A percentile compares a stretch with the other conserved stretches of the same genome.
Evolutionary conservation across 257 asterid species (phyloP).

Genomic region (Craterostigma plantagineum): DNA sequence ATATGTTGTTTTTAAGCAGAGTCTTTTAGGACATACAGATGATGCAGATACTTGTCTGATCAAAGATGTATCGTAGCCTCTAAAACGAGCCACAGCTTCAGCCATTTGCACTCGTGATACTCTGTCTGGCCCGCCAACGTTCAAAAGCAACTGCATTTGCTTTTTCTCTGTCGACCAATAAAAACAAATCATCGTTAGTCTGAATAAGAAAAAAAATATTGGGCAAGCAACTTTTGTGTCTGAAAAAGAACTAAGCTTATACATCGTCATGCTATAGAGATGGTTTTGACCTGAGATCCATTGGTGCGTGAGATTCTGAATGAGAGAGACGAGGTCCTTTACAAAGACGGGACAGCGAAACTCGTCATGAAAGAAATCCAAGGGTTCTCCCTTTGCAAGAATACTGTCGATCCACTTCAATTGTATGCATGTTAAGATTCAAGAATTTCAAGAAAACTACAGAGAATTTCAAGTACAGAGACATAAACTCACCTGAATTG

Average conservation of each 20-base stretch:
- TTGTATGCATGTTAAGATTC: background rate
- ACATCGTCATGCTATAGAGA: background rate
- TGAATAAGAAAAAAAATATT: background rate
- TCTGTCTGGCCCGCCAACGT: slow-evolving; percentile 82
- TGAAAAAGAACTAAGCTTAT: too few species aligned
- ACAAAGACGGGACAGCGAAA: slow-evolving; percentile 90
- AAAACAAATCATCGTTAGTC: background rate
- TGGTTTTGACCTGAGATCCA: slow-evolving; percentile 74
- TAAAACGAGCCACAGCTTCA: slow-evolving; percentile 56
- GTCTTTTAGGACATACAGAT: slow-evolving; percentile 41
- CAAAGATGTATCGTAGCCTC: slow-evolving; percentile 48
- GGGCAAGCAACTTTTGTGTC: background rate
- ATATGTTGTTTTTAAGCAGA: background rate
- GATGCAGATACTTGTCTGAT: slow-evolving; percentile 72
- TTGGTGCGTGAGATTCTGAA: slow-evolving; percentile 21
- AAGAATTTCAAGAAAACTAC: background rate
- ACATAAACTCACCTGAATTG: slow-evolving; percentile 46
- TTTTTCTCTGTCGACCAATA: slow-evolving; percentile 29
- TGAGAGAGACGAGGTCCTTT: slow-evolving; percentile 52
- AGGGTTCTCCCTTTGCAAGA: slow-evolving; percentile 54
- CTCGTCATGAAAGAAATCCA: slow-evolving; percentile 67
- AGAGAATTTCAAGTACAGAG: too few species aligned
- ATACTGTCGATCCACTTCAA: slow-evolving; percentile 83
- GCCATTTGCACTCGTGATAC: slow-evolving; percentile 95
- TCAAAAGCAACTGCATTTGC: slow-evolving; percentile 44